Base-by-base conservation (phyloP, 768 basidiomycete genomes). In the Russula emetica region DNA sequence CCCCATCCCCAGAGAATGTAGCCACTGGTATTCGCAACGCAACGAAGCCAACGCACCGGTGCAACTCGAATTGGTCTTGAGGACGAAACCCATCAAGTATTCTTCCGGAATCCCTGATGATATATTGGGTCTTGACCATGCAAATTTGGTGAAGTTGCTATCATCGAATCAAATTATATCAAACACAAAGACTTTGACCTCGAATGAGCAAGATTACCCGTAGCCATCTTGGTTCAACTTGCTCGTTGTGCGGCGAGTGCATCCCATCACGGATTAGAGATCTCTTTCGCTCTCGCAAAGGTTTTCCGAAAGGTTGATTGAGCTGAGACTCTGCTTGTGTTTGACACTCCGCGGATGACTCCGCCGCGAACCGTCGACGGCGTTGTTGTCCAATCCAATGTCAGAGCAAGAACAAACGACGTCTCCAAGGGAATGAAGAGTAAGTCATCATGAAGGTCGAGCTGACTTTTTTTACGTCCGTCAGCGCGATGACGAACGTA, bases 401-500 rank as follows among this genome's bases (percentile, higher is more conserved):
- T 60, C 16, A 32, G 53, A 45, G 30, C 18, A 36, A 30, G 49
- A 22, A 52, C 6, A 50, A 28, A 60, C 53, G 20, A 55, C 40
- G 40, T 36, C 58, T 50, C 40, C 36, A 64, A 54, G 42, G 55
- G 59, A 57, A 65, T 60, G 55, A 55, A 26, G 47, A 45, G 58
- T 56, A 38, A 56, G 30, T 20, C 20, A 36, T 7, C 28, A 13
- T 40, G 38, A 32, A 32, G 16, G 38, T 24, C 26, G 14, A 55
- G 22, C 28, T 42, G 42, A 32, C 0, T 18, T 16, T n/a, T 38
- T 55, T 64, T 64, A 64, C 63, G 63, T 64, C 53, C 26, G 58
- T 16, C 28, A 55, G 53, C 45, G 28, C 44, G 24, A 22, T 38
- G 28, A 18, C 20, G 78, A 66, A 73, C 73, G 61, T 80, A 69